Base-by-base conservation (phyloP, 352 stramenopile genomes). In the Globisporangium apiculatum region DNA sequence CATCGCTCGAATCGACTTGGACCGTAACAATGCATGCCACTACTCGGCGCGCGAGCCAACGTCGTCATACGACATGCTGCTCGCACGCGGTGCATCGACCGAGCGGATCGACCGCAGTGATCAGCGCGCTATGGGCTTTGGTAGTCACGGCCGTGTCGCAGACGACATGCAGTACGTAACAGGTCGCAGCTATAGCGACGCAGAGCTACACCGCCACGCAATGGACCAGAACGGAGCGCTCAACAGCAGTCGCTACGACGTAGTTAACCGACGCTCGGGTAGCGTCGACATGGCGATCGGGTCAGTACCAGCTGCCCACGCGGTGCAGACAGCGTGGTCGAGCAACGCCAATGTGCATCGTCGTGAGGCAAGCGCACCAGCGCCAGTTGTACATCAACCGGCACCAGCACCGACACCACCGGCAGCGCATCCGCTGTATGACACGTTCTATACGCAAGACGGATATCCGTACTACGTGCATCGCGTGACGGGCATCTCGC, bases 391-490 rank as follows among this genome's bases (percentile, higher is more conserved):
- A 31, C 24, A 31, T 31, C 4, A 12, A 41, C 7, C 24, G 2
- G 15, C 42, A 43, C 7, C 40, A 43, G 4, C 40, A 43, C 7
- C 42, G 18, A 4, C 24, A 36, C 15, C 43, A 45, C 12, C 31
- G 18, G 43, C 43, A 48, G 45, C 45, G 45, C 45, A 31, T 31
- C 24, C 24, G 24, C 51, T 76, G 41, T 94, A 80, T 78, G 78
- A 91, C 11, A 86, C 72, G 7, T 75, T 84, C 43, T 88, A 89
- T 61, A 87, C 76, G 0, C 58, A 81, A 47, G 75, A 94, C 48
- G 84, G 84, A 5, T 89, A 94, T 49, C 66, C 74, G 14, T 94
- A 91, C 64, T 94, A 90, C 52, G 78, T 92, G 14, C 85, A 91
- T 64, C 69, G 67, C 61, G 52, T 51, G 37, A 89, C 82, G 3